Percentiles rank a stretch among this genome's conserved stretches.
Conservation (phyloP, 176 grass and related monocot genomes). For the Calamus simplicifolius region DNA sequence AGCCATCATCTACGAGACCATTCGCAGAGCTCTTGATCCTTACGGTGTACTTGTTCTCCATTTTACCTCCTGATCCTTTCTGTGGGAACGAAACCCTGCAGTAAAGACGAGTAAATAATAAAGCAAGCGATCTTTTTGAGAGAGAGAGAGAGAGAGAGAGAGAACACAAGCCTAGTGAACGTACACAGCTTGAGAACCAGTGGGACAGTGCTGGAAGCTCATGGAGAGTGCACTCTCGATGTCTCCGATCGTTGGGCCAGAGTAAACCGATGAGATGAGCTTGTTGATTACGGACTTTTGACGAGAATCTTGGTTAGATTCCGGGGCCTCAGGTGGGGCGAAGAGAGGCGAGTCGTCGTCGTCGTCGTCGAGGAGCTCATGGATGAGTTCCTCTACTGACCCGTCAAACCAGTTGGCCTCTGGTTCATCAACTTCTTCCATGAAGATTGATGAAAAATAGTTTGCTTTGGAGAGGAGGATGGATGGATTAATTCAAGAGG, state of each 20-base stretch:
- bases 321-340: not conserved
- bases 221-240: conserved; percentile 46
- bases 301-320: not conserved
- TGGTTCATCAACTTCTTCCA: no score
- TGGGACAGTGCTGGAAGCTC: conserved; percentile 16
- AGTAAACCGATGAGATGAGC: conserved; percentile 44
- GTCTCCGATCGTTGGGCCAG: conserved; percentile 56
- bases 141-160: no score
- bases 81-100: conserved; percentile 15
- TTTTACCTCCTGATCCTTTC: conserved; percentile 5
- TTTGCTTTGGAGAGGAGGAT: no score
- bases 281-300: conserved; percentile 11
- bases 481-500: no score
- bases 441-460: no score
- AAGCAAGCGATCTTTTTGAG: not conserved
- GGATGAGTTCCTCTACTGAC: conserved; percentile 44
- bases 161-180: not conserved
- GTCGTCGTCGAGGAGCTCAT: conserved; percentile 40
- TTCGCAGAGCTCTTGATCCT: conserved; percentile 42
- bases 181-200: conserved; percentile 24
- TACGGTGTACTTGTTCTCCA: conserved; percentile 37
- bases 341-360: conserved; percentile 26
- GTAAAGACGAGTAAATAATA: no score
- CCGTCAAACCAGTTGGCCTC: conserved; percentile 23
- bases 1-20: conserved; percentile 49